phyloP scores from a whole-genome alignment of 106 monocot species.

The Acanthochlamys bracteata region DNA sequence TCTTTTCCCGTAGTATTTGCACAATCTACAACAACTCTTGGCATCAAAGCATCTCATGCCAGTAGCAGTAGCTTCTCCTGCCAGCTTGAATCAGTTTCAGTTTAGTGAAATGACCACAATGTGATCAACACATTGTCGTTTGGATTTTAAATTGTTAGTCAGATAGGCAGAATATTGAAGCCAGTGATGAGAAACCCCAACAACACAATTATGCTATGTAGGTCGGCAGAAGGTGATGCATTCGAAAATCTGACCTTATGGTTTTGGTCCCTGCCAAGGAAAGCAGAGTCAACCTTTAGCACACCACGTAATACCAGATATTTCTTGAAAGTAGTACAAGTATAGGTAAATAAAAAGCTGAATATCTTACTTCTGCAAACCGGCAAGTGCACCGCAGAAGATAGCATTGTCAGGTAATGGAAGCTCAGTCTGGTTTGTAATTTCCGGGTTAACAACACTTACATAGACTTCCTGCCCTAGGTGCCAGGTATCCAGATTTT shows the following conservation, averaged over 20 bases:
- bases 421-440: constrained; percentile 52
- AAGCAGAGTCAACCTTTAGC: neutral
- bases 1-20: too few species aligned
- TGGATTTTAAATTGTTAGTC: too few species aligned
- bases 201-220: constrained; percentile 5
- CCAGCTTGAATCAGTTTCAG: too few species aligned
- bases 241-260: constrained; percentile 37
- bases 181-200: constrained; percentile 15
- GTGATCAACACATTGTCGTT: too few species aligned
- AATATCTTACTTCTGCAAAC: constrained; percentile 63
- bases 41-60: too few species aligned
- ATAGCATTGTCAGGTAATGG: constrained; percentile 74
- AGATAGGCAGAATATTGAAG: neutral
- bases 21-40: too few species aligned
- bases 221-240: constrained; percentile 10
- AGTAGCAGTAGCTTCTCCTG: too few species aligned
- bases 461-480: constrained; percentile 77
- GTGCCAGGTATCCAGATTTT: constrained; percentile 62
- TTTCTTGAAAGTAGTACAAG: neutral
- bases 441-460: constrained; percentile 67
- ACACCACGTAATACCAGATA: neutral
- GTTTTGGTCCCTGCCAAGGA: constrained; percentile 34
- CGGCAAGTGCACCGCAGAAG: constrained; percentile 73
- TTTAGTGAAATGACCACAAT: too few species aligned
- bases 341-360: neutral